Evolutionary conservation across 805 yeast genomes (phyloP), one percentile per base, ranked within the genome.

Genomic region (Myxozyma vanderwaltii): DNA sequence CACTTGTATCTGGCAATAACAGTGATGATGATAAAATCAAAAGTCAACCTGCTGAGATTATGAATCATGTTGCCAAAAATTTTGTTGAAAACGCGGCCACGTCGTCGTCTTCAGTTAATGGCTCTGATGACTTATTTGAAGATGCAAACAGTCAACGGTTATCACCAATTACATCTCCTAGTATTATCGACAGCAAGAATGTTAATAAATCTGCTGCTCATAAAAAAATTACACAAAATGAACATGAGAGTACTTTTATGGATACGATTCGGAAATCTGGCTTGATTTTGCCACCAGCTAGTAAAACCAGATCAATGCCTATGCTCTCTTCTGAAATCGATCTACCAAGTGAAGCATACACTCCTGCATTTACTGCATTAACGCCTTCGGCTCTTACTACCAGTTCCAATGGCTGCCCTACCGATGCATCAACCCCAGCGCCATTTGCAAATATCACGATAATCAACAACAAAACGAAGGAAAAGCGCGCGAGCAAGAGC

Each of bases 231-330:
- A 21, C 15, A 23, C 17, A 24, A 21, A n/a, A 41, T n/a, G 15
- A 29, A 35, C 33, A 24, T 8, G 6, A 21, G 43, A 35, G 10
- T 24, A 35, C 8, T 6, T 23, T 48, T 10, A 15, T 40, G 23
- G 46, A 50, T 24, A 27, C 46, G 13, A 39, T 50, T 26, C 45
- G 54, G 7, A 39, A 50, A n/a, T 50, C 54, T 4, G 54, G 54
- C 3, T n/a, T 50, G 27, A 50, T 50, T 17, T 40, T 50, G 54
- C 54, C 54, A 19, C 54, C 54, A 23, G 36, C 46, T 13, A 50
- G 45, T 15, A 50, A 50, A 27, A 39, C 36, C 5, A 17, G 43
- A 6, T 24, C 52, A 19, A 24, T 48, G 40, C 51, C 52, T 5
- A 24, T 36, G 29, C 26, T 36, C 31, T 36, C 52, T 4, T 48